phyloP scores from a whole-genome alignment of 768 basidiomycete genomes.

The Leccinum variicolor region DNA sequence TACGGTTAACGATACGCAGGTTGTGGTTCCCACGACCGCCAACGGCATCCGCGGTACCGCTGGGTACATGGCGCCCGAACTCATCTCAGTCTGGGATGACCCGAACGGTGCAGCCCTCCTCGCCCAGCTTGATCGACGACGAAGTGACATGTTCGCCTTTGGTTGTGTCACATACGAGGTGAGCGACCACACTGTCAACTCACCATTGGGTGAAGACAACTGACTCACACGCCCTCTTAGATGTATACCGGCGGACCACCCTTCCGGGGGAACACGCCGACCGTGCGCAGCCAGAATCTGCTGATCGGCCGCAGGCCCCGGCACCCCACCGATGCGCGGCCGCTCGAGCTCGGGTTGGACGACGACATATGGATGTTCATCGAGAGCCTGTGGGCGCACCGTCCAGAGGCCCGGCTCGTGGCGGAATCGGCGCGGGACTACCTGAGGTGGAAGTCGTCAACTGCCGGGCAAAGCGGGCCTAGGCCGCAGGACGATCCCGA shows the following conservation, averaged over 20 bases:
- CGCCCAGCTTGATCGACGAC: constrained; percentile 21
- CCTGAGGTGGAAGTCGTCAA: constrained; percentile 16
- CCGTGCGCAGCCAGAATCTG: constrained; percentile 14
- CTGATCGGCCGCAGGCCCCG: constrained; percentile 13
- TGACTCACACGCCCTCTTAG: constrained; percentile 12
- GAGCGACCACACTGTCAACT: neutral
- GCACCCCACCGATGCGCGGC: constrained; percentile 14
- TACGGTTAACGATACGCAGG: constrained; percentile 14
- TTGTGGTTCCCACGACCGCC: constrained; percentile 12
- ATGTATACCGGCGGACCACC: constrained; percentile 28
- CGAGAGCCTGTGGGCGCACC: constrained; percentile 25
- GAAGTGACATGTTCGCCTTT: constrained; percentile 35
- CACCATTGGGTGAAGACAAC: neutral
- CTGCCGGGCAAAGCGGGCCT: neutral
- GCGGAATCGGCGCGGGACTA: constrained; percentile 22
- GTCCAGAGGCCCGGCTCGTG: constrained; percentile 26
- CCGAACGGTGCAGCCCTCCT: constrained; percentile 9
- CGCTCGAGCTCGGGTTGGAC: constrained; percentile 23
- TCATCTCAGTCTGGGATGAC: constrained; percentile 11
- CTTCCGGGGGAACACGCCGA: constrained; percentile 18
- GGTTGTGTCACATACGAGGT: constrained; percentile 36
- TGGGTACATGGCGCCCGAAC: constrained; percentile 30
- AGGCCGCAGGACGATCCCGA: constrained; percentile 15
- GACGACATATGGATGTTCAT: constrained; percentile 32
- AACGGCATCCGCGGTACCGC: constrained; percentile 19